These are phyloP conservation scores for Collybia mongolica DNA, from an alignment of 768 basidiomycete genomes.

Conservation along the genomic window DNA sequence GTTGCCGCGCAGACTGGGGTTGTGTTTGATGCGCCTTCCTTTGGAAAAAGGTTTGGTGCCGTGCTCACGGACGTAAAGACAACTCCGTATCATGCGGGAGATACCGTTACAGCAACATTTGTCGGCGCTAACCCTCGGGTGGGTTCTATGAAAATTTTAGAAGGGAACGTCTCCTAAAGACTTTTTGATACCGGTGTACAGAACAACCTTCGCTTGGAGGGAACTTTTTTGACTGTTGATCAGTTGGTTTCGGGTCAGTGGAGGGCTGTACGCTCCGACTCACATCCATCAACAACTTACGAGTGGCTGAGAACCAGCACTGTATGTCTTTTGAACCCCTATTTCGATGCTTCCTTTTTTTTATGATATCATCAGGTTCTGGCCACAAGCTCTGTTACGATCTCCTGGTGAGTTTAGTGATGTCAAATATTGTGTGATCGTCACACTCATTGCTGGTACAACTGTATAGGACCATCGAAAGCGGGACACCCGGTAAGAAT, in stretches of 20 bases:
- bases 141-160: constrained; percentile 14
- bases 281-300: constrained; percentile 74
- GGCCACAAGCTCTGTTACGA: constrained; percentile 62
- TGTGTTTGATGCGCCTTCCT: constrained; percentile 55
- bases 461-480: constrained; percentile 57
- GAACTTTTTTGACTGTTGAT: constrained; percentile 71
- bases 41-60: constrained; percentile 61
- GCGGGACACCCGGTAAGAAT: constrained; percentile 50
- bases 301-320: constrained; percentile 60
- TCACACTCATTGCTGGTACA: constrained; percentile 2
- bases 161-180: background rate
- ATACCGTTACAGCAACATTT: constrained; percentile 61
- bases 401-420: constrained; percentile 55
- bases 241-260: constrained; percentile 47
- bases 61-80: constrained; percentile 54
- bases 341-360: too few species aligned
- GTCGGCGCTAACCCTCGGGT: constrained; percentile 81
- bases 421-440: background rate
- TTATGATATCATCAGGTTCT: constrained; percentile 34
- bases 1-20: constrained; percentile 48
- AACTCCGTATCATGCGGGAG: constrained; percentile 50
- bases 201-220: constrained; percentile 78
- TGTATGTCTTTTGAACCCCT: constrained; percentile 30
- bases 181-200: constrained; percentile 20
- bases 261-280: constrained; percentile 65